Evolutionary conservation across 371 early-diverging fungal species (phyloP).

Genomic region (Capillidium rhysosporum): DNA sequence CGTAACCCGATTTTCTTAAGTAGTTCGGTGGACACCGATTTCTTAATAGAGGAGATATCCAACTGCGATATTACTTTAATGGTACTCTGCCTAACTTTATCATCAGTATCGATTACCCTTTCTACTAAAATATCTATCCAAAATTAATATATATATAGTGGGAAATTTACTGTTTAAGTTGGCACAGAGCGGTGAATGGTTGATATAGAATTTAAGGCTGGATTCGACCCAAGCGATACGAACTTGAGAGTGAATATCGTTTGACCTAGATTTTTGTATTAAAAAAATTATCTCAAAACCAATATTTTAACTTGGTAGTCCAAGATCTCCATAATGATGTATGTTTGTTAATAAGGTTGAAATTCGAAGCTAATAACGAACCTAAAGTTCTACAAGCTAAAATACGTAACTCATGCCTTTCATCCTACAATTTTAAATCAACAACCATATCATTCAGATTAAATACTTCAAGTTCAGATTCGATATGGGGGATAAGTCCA

Average conservation of each 20-base stretch:
- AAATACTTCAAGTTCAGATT: slow-evolving; percentile 56
- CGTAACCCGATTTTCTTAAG: slow-evolving; percentile 46
- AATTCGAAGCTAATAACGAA: slow-evolving; percentile 49
- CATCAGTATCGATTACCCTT: slow-evolving; percentile 77
- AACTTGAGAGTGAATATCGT: slow-evolving; percentile 47
- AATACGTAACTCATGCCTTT: slow-evolving; percentile 48
- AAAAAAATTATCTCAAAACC: not conserved
- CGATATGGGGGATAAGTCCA: slow-evolving; percentile 84
- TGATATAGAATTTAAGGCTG: slow-evolving; percentile 31
- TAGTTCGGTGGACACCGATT: slow-evolving; percentile 29
- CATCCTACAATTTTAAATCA: slow-evolving; percentile 12
- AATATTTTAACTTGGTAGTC: slow-evolving; percentile 21
- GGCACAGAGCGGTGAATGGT: slow-evolving; percentile 37
- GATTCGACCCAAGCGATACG: slow-evolving; percentile 60
- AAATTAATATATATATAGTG: not conserved
- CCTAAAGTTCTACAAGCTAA: slow-evolving; percentile 65
- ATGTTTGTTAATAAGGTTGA: slow-evolving; percentile 43
- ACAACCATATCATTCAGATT: not conserved
- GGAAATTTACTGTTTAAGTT: slow-evolving; percentile 38
- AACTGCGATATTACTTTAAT: slow-evolving; percentile 46
- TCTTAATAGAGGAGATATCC: slow-evolving; percentile 25
- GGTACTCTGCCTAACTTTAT: slow-evolving; percentile 64
- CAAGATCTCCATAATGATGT: slow-evolving; percentile 75
- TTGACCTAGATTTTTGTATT: slow-evolving; percentile 19
- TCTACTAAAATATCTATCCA: slow-evolving; percentile 22